These are phyloP conservation scores for Rhododendron williamsianum DNA, from an alignment of 148 eudicot genomes.

Conservation along the genomic window DNA sequence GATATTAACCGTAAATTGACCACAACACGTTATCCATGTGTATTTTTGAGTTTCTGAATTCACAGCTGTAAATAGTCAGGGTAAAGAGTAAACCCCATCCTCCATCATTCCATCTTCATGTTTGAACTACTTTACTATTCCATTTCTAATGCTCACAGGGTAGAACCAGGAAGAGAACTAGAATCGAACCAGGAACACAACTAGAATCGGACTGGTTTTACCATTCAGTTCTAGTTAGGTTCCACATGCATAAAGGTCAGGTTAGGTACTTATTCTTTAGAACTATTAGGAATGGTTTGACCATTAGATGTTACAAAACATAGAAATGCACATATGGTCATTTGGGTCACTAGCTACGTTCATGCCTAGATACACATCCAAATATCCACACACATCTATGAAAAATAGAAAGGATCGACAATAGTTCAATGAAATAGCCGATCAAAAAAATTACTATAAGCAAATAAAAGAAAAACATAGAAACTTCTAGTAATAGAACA, in stretches of 20 bases:
- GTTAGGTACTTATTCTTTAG: background rate
- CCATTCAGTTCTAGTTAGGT: background rate
- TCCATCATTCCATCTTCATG: background rate
- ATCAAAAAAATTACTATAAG: background rate
- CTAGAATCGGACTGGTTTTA: background rate
- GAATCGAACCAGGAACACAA: background rate
- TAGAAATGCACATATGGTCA: background rate
- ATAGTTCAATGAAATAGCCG: too few species aligned
- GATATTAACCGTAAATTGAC: background rate
- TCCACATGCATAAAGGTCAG: background rate
- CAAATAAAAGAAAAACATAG: background rate
- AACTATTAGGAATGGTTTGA: background rate
- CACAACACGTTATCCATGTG: background rate
- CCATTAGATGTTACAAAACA: background rate
- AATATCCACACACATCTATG: background rate
- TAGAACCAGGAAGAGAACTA: background rate
- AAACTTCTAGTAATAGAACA: background rate
- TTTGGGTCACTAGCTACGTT: background rate
- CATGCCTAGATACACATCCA: background rate
- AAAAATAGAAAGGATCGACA: background rate
- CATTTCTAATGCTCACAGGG: background rate
- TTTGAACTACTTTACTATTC: background rate
- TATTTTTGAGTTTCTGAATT: background rate
- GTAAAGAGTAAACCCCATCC: background rate
- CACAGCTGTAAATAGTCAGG: background rate